Percentiles rank a stretch among this genome's conserved stretches.
Evolutionary conservation across 345 rosid genomes (phyloP).

Genomic region (Cardiospermum halicacabum): DNA sequence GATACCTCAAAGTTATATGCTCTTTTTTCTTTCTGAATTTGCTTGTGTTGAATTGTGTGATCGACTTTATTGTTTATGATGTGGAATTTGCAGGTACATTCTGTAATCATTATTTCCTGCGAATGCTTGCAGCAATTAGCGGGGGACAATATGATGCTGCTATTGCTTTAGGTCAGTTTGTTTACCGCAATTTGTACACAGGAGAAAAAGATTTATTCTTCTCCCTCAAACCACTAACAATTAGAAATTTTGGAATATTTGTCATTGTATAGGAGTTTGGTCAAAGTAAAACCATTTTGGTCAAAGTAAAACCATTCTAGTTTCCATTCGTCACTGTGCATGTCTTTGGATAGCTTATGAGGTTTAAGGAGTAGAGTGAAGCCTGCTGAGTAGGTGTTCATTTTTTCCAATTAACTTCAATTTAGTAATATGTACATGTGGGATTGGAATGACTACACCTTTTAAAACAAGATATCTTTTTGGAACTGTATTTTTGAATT

Average conservation of each 20-base stretch:
- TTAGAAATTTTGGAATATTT: neutral
- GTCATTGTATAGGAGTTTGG: neutral
- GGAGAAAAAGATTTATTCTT: neutral
- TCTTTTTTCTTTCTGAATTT: neutral
- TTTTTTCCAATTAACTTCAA: too few relatives aligned
- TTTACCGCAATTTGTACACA: neutral
- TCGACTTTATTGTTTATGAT: neutral
- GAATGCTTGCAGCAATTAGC: conserved; percentile 63
- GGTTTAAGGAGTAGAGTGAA: neutral
- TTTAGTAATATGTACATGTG: too few relatives aligned
- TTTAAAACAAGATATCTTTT: too few relatives aligned
- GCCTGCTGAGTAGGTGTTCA: neutral
- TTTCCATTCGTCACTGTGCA: too few relatives aligned
- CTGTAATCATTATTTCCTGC: conserved; percentile 91
- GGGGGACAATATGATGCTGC: conserved; percentile 73
- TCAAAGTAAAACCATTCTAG: too few relatives aligned
- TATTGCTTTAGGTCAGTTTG: conserved; percentile 48
- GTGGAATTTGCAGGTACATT: conserved; percentile 55
- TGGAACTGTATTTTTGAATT: neutral
- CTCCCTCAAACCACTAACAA: neutral
- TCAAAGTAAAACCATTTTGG: neutral
- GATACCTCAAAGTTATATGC: neutral
- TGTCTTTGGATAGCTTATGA: neutral
- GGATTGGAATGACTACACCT: too few relatives aligned
- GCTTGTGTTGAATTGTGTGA: neutral